phyloP scores from a whole-genome alignment of 2,329 filamentous ascomycete genomes.

The Ascochyta fabae region DNA sequence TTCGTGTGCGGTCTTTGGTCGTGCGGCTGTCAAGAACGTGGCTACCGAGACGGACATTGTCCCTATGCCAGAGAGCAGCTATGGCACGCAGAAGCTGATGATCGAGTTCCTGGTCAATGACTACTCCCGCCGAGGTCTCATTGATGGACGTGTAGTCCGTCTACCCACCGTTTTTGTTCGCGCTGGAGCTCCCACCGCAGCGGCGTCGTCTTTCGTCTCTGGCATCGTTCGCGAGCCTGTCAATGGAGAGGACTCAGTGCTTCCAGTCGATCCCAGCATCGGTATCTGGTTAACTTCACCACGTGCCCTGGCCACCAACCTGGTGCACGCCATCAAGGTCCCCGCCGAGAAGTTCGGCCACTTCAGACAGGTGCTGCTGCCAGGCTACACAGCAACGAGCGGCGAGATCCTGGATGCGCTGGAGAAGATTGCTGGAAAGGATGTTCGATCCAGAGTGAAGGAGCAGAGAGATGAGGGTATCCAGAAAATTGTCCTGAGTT shows the following conservation, averaged over 20 bases:
- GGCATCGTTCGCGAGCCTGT: constrained; percentile 71
- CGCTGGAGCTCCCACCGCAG: constrained; percentile 65
- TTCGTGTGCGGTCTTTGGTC: constrained; percentile 69
- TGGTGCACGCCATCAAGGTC: constrained; percentile 60
- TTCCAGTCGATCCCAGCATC: constrained; percentile 60
- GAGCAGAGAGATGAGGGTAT: constrained; percentile 60
- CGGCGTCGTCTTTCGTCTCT: constrained; percentile 68
- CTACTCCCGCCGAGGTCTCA: constrained; percentile 64
- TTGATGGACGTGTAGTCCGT: constrained; percentile 64
- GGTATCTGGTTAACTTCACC: constrained; percentile 66
- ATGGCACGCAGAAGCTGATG: constrained; percentile 69
- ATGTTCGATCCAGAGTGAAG: constrained; percentile 58
- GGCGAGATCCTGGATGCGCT: constrained; percentile 64
- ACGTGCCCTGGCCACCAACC: constrained; percentile 60
- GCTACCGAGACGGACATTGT: constrained; percentile 53
- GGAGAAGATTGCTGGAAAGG: constrained; percentile 61
- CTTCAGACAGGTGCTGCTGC: constrained; percentile 60
- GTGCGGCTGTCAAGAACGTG: constrained; percentile 57
- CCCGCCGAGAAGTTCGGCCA: constrained; percentile 59
- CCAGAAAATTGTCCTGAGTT: constrained; percentile 61
- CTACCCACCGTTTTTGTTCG: constrained; percentile 69
- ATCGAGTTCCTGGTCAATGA: constrained; percentile 69
- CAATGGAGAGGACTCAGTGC: constrained; percentile 57
- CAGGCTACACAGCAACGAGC: constrained; percentile 62
- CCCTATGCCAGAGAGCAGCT: constrained; percentile 67